Conservation (phyloP, 75 land plant genomes). For the Cryptomeria japonica region DNA sequence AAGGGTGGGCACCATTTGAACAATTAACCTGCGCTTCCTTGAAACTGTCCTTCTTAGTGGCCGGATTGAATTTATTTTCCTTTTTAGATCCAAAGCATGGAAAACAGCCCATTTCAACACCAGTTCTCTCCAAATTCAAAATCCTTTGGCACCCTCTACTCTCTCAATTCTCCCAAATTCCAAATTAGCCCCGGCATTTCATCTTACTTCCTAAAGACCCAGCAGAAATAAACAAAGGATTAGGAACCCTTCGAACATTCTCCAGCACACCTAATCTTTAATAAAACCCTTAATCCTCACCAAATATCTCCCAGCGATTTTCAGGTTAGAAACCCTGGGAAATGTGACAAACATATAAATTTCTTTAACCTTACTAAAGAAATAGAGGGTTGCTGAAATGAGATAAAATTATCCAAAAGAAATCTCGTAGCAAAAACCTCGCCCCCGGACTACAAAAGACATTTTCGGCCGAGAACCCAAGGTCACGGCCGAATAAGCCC, state of each 20-base stretch:
- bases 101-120: conserved; percentile 32
- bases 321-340: background rate
- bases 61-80: background rate
- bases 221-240: background rate
- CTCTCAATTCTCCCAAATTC: background rate
- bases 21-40: background rate
- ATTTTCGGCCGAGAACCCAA: background rate
- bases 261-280: background rate
- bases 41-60: background rate
- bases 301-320: background rate
- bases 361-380: background rate
- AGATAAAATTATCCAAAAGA: background rate
- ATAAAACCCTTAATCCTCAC: background rate
- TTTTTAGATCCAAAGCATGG: conserved; percentile 27
- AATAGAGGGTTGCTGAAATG: background rate
- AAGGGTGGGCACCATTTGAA: background rate
- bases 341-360: no score
- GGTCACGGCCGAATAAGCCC: background rate
- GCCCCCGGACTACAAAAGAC: no score
- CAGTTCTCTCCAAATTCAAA: background rate
- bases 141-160: background rate
- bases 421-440: background rate
- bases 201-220: background rate
- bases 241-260: background rate
- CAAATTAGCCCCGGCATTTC: background rate